Conservation (phyloP, 768 basidiomycete species). For the Sporobolomyces pararoseus region DNA sequence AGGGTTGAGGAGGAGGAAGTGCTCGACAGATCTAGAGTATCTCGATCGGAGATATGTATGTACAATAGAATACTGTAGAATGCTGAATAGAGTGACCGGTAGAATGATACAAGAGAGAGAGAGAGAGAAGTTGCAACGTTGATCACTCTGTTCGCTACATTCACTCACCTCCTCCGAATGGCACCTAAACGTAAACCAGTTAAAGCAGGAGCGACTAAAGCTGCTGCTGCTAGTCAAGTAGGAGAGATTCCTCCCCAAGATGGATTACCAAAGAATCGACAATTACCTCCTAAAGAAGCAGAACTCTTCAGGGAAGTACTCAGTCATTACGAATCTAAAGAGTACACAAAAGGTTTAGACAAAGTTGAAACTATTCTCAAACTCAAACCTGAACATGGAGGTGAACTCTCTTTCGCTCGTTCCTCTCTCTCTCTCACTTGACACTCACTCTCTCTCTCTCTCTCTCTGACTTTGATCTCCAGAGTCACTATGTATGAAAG, state of each 20-base stretch:
- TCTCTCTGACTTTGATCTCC: too few relatives aligned
- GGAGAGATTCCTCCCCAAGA: background rate
- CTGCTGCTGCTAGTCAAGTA: background rate
- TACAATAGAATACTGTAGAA: too few relatives aligned
- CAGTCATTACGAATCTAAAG: conserved; percentile 76
- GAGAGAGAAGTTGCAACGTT: background rate
- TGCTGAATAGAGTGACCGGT: background rate
- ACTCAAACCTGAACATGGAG: conserved; percentile 93
- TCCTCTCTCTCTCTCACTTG: too few relatives aligned
- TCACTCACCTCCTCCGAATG: background rate
- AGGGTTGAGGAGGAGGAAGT: too few relatives aligned
- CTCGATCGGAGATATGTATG: too few relatives aligned
- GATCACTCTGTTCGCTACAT: too few relatives aligned
- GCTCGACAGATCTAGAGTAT: too few relatives aligned
- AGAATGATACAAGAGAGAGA: background rate
- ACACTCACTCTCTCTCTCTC: too few relatives aligned
- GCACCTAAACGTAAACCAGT: conserved; percentile 1
- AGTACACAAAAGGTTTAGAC: conserved; percentile 84
- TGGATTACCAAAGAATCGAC: conserved; percentile 12
- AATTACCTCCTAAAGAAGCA: conserved; percentile 24
- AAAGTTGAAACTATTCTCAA: conserved; percentile 89
- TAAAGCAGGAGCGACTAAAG: background rate
- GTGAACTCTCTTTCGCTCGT: conserved; percentile 53
- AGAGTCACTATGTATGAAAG: conserved; percentile 98
- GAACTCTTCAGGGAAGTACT: conserved; percentile 39